A percentile compares a stretch with the other conserved stretches of the same genome.
These are phyloP conservation scores for Carallia brachiata DNA, from an alignment of 345 rosid species.

Conservation along the genomic window DNA sequence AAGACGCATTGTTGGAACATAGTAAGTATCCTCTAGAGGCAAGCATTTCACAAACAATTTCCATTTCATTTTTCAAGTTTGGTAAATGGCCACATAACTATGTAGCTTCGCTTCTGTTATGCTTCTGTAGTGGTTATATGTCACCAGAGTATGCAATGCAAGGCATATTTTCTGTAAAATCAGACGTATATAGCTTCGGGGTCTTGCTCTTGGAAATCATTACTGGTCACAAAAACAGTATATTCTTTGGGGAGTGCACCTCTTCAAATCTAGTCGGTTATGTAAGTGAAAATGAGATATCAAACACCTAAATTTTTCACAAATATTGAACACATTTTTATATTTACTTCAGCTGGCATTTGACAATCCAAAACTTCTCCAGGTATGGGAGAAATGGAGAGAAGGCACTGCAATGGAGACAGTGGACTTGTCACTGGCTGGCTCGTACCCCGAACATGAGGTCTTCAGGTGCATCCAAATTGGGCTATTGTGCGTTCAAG, in stretches of 20 bases:
- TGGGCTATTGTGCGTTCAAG: too few species aligned
- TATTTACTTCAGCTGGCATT: too few species aligned
- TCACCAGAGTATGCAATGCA: conserved; percentile 38
- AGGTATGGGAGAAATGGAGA: conserved; percentile 55
- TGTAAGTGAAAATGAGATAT: conserved; percentile 37
- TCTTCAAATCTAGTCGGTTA: conserved; percentile 46
- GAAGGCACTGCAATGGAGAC: conserved; percentile 26
- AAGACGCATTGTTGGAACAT: conserved; percentile 18
- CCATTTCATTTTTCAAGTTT: background rate
- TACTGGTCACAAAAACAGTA: conserved; percentile 18
- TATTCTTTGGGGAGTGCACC: conserved; percentile 1
- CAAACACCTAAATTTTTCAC: background rate
- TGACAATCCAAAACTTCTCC: background rate
- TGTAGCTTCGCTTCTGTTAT: background rate
- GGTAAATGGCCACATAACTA: too few species aligned
- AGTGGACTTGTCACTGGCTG: conserved; percentile 25
- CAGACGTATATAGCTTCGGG: conserved; percentile 30
- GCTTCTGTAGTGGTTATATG: conserved; percentile 26
- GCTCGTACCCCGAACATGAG: too few species aligned
- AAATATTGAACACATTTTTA: background rate
- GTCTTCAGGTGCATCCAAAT: too few species aligned
- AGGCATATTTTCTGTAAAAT: conserved; percentile 27
- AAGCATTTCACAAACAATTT: background rate
- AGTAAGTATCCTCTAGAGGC: background rate
- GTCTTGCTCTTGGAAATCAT: conserved; percentile 21